Percentiles rank a stretch among this genome's conserved stretches.
phyloP scores from a whole-genome alignment of 345 rosid species.

The Tarenaya hassleriana region DNA sequence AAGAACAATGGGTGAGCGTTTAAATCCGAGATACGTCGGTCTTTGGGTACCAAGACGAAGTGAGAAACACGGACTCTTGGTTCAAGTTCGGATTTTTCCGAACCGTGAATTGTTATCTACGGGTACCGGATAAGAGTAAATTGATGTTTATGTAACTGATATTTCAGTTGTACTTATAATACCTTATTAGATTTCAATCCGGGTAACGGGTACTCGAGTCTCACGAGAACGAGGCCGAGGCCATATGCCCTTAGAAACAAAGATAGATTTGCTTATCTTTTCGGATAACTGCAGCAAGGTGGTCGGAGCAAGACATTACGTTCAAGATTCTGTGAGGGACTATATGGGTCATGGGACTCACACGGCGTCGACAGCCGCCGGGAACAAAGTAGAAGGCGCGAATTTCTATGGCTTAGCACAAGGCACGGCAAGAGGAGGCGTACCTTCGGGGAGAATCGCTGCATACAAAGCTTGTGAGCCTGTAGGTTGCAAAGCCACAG shows the following conservation, averaged over 20 bases:
- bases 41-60: too few species aligned
- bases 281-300: slow-evolving; percentile 16
- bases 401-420: slow-evolving; percentile 40
- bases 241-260: background rate
- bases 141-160: too few species aligned
- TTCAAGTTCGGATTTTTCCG: too few species aligned
- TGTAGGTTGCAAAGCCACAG: slow-evolving; percentile 5
- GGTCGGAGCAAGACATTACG: slow-evolving; percentile 32
- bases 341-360: slow-evolving; percentile 41
- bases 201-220: too few species aligned
- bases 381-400: slow-evolving; percentile 33
- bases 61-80: too few species aligned
- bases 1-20: too few species aligned
- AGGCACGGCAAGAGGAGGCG: slow-evolving; percentile 56
- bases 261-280: background rate
- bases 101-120: too few species aligned
- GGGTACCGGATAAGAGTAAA: too few species aligned
- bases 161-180: too few species aligned
- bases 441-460: slow-evolving; percentile 52
- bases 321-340: slow-evolving; percentile 29
- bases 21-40: too few species aligned
- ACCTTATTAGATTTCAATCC: too few species aligned
- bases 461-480: slow-evolving; percentile 31
- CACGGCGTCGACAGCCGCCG: slow-evolving; percentile 64
- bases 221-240: background rate